A percentile compares a stretch with the other conserved stretches of the same genome.
phyloP scores from a whole-genome alignment of 352 stramenopile species.

The Pelagophyceae sp. region DNA sequence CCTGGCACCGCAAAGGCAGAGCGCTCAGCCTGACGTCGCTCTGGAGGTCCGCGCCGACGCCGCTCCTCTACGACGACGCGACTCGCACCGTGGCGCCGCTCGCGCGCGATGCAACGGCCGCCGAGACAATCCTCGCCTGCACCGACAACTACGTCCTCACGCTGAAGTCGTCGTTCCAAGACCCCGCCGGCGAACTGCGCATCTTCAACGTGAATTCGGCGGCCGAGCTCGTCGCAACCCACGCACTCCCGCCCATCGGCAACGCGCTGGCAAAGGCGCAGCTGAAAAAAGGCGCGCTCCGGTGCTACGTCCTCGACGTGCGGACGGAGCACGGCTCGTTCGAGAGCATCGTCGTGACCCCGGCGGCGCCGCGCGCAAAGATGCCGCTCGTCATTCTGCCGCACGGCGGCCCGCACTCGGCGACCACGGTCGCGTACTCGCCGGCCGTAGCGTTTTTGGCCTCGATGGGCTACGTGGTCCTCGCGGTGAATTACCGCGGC shows the following conservation, averaged over 20 bases:
- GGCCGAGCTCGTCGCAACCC: not conserved
- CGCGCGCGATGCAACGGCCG: not conserved
- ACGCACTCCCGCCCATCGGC: not conserved
- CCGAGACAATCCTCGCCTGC: not conserved
- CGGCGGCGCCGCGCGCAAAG: too few relatives aligned
- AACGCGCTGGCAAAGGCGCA: not conserved
- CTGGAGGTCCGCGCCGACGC: not conserved
- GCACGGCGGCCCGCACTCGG: conserved; percentile 82
- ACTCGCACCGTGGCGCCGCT: not conserved
- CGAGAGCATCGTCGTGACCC: too few relatives aligned
- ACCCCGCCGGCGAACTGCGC: not conserved
- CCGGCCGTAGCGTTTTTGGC: conserved; percentile 74
- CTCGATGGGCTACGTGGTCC: conserved; percentile 70
- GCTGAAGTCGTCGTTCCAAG: not conserved
- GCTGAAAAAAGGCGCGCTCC: too few relatives aligned
- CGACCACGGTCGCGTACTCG: conserved; percentile 69
- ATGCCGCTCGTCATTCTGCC: conserved; percentile 67
- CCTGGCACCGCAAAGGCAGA: not conserved
- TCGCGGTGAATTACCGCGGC: conserved; percentile 90
- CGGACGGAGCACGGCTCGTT: too few relatives aligned
- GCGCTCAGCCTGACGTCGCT: conserved; percentile 16
- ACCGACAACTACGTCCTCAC: not conserved
- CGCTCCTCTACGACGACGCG: not conserved
- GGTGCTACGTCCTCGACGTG: not conserved
- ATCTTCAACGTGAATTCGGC: not conserved